A percentile compares a stretch with the other conserved stretches of the same genome.
Evolutionary conservation across 805 yeast species (phyloP).

Genomic region (Wickerhamomyces chaumierensis): DNA sequence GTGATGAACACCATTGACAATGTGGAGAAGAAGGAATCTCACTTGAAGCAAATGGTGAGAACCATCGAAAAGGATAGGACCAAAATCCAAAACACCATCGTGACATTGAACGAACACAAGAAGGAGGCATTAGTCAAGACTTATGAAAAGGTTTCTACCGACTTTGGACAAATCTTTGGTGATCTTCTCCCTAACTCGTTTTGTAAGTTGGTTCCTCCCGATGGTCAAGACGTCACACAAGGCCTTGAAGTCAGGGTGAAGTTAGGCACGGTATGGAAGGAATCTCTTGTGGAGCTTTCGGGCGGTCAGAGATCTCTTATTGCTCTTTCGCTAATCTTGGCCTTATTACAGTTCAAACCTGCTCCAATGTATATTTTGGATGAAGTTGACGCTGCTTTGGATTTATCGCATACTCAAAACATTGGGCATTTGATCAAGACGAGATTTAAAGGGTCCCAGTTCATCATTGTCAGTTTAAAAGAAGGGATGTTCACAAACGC

Average conservation of each 20-base stretch:
- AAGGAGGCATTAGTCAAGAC: constrained; percentile 73
- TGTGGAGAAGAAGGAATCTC: constrained; percentile 76
- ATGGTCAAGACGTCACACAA: constrained; percentile 71
- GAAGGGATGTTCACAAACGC: constrained; percentile 99
- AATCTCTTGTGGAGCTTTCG: constrained; percentile 83
- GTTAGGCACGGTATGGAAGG: constrained; percentile 91
- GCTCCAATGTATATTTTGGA: constrained; percentile 98
- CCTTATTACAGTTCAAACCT: constrained; percentile 86
- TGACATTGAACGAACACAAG: constrained; percentile 75
- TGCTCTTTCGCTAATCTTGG: constrained; percentile 86
- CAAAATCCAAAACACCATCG: constrained; percentile 82
- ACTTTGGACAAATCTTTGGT: constrained; percentile 83
- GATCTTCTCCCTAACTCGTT: constrained; percentile 83
- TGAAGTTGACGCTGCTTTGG: constrained; percentile 98
- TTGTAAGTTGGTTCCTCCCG: constrained; percentile 78
- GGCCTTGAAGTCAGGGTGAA: constrained; percentile 88
- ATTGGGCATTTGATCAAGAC: constrained; percentile 95
- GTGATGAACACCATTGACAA: constrained; percentile 88
- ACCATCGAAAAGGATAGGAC: constrained; percentile 83
- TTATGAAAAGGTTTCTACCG: constrained; percentile 76
- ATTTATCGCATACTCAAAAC: constrained; percentile 92
- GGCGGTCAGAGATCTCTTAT: constrained; percentile 96
- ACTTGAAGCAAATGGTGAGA: constrained; percentile 67
- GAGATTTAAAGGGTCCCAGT: constrained; percentile 89
- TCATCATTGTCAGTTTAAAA: constrained; percentile 90